A percentile compares a stretch with the other conserved stretches of the same genome.
phyloP scores from a whole-genome alignment of 805 yeast species.

The Starmerella apis region DNA sequence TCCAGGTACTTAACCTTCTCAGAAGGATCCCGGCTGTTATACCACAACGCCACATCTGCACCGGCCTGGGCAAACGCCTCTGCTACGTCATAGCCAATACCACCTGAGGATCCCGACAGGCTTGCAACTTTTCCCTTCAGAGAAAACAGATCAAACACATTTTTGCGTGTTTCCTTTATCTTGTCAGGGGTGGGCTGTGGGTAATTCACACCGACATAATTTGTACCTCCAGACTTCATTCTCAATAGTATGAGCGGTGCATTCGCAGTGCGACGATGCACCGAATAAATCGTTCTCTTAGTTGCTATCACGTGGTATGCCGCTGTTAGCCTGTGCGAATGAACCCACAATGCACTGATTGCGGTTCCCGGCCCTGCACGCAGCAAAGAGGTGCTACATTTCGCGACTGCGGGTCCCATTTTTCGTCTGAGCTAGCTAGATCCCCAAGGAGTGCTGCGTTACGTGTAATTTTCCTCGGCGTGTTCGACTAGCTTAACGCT shows the following conservation, averaged over 20 bases:
- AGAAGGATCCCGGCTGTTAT: constrained; percentile 49
- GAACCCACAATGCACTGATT: neutral
- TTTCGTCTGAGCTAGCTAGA: too few species aligned
- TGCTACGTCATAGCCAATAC: constrained; percentile 75
- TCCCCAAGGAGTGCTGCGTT: too few species aligned
- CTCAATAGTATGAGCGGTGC: neutral
- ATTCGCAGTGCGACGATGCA: neutral
- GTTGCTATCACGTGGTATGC: neutral
- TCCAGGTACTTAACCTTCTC: constrained; percentile 49
- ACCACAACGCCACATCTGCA: constrained; percentile 67
- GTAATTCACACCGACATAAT: constrained; percentile 21
- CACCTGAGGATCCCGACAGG: constrained; percentile 77
- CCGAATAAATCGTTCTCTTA: neutral
- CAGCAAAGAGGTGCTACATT: neutral
- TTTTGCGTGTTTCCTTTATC: constrained; percentile 16
- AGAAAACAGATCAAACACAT: constrained; percentile 26
- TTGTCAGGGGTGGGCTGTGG: constrained; percentile 24
- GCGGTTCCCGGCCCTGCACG: neutral
- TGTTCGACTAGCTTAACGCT: too few species aligned
- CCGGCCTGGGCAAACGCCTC: constrained; percentile 82
- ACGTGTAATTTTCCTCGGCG: too few species aligned
- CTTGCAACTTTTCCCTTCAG: constrained; percentile 64
- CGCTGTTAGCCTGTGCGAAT: neutral
- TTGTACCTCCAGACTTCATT: constrained; percentile 1
- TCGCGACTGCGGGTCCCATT: neutral